phyloP scores from a whole-genome alignment of 805 yeast genomes.

The Kodamaea neixiangensis region DNA sequence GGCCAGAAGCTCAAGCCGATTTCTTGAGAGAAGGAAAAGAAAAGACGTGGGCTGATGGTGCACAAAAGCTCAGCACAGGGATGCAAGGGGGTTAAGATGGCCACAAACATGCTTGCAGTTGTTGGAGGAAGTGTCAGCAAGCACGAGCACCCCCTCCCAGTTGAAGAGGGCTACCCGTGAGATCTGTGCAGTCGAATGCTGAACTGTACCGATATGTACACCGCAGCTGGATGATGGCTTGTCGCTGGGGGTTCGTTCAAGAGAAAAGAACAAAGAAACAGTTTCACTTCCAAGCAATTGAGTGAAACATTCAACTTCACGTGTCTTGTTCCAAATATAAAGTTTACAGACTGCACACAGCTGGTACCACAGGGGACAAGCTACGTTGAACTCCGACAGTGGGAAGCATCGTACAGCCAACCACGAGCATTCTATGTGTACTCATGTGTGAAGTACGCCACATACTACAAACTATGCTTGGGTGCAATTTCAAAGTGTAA shows the following conservation, averaged over 20 bases:
- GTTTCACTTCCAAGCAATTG: not conserved
- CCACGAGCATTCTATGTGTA: not conserved
- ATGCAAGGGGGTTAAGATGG: slow-evolving; percentile 1
- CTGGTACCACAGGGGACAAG: not conserved
- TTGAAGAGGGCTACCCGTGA: not conserved
- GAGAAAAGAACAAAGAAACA: too few species aligned
- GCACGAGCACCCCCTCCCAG: not conserved
- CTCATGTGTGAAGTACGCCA: not conserved
- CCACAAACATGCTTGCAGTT: not conserved
- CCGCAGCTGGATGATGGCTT: too few species aligned
- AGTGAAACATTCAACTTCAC: not conserved
- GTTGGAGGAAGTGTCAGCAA: not conserved
- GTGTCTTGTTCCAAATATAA: not conserved
- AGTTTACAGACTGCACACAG: not conserved
- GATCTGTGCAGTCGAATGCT: not conserved
- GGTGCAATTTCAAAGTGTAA: not conserved
- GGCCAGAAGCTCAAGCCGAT: too few species aligned
- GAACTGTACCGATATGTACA: not conserved
- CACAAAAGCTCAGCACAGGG: slow-evolving; percentile 1
- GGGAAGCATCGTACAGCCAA: not conserved
- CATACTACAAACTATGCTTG: not conserved
- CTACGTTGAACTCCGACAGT: not conserved
- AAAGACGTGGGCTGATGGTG: not conserved
- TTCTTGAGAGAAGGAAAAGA: not conserved
- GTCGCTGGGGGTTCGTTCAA: too few species aligned